These are phyloP conservation scores for Saccharomyces paradoxus DNA, from an alignment of 805 yeast genomes.

Conservation along the genomic window DNA sequence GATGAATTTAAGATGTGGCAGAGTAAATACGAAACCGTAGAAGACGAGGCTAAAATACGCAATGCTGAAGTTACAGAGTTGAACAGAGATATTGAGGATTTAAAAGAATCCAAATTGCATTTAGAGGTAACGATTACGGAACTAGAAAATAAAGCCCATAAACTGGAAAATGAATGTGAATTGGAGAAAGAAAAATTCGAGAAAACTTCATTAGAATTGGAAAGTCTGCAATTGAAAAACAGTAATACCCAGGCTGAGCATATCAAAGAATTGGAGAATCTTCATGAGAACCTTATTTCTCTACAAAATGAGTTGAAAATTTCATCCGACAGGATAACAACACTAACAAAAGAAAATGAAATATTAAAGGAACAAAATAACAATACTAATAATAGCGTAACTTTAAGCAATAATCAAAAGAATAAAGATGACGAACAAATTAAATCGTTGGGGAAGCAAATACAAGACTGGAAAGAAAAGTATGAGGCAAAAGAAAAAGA, in stretches of 20 bases:
- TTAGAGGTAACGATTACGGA: slow-evolving; percentile 28
- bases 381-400: slow-evolving; percentile 2
- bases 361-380: slow-evolving; percentile 17
- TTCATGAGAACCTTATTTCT: slow-evolving; percentile 31
- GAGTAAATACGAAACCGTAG: slow-evolving; percentile 18
- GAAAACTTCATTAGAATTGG: slow-evolving; percentile 21
- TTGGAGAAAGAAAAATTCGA: slow-evolving; percentile 12
- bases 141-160: slow-evolving; percentile 26
- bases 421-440: slow-evolving; percentile 7
- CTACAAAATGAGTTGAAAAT: slow-evolving; percentile 26
- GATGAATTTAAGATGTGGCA: slow-evolving; percentile 12
- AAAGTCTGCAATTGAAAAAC: slow-evolving; percentile 20
- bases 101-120: slow-evolving; percentile 23
- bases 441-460: slow-evolving; percentile 15
- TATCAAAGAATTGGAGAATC: slow-evolving; percentile 30
- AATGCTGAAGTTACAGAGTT: slow-evolving; percentile 34
- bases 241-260: slow-evolving; percentile 30
- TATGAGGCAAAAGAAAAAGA: slow-evolving; percentile 36
- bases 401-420: slow-evolving; percentile 2
- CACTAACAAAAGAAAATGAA: slow-evolving; percentile 24
- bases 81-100: slow-evolving; percentile 25
- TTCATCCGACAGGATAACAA: slow-evolving; percentile 23
- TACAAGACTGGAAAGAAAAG: slow-evolving; percentile 30
- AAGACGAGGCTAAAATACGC: slow-evolving; percentile 31
- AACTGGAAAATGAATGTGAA: slow-evolving; percentile 18